Evolutionary conservation across 495 filamentous ascomycete species (phyloP).

Genomic region (Penicillium roqueforti): DNA sequence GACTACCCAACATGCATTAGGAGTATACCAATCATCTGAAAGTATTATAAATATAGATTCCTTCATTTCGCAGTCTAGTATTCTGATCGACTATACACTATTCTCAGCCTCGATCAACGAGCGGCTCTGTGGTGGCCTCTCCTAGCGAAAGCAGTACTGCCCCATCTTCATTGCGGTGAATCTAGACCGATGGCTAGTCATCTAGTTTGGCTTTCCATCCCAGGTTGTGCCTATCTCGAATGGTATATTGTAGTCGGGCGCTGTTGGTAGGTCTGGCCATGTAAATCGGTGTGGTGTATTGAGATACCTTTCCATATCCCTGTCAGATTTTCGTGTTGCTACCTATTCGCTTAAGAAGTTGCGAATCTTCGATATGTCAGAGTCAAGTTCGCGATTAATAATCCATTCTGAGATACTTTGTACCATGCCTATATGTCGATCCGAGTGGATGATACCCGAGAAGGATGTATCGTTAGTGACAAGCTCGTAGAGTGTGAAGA

Average conservation of each 20-base stretch:
- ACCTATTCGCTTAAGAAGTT: slow-evolving; percentile 22
- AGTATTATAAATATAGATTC: too few relatives aligned
- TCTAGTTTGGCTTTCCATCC: slow-evolving; percentile 17
- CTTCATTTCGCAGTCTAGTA: too few relatives aligned
- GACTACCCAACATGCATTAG: too few relatives aligned
- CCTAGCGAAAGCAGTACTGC: slow-evolving; percentile 24
- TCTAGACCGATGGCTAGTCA: slow-evolving; percentile 14
- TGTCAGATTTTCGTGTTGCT: slow-evolving; percentile 12
- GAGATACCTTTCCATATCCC: slow-evolving; percentile 18
- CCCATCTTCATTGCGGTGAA: slow-evolving; percentile 18
- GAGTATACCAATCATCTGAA: too few relatives aligned
- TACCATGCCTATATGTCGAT: slow-evolving; percentile 18
- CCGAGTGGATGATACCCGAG: slow-evolving; percentile 17
- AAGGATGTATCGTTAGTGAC: slow-evolving; percentile 33
- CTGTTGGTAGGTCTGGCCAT: slow-evolving; percentile 17
- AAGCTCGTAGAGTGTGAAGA: slow-evolving; percentile 41
- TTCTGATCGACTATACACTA: neutral
- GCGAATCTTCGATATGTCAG: slow-evolving; percentile 21
- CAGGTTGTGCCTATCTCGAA: slow-evolving; percentile 17
- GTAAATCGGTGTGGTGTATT: slow-evolving; percentile 17
- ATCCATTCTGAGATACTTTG: slow-evolving; percentile 21
- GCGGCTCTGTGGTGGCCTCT: slow-evolving; percentile 21
- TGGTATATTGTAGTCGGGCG: slow-evolving; percentile 19
- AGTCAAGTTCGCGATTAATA: slow-evolving; percentile 18
- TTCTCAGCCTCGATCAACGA: neutral